A percentile compares a stretch with the other conserved stretches of the same genome.
Evolutionary conservation across 768 basidiomycete genomes (phyloP).

Genomic region (Leccinum longicurvipes): DNA sequence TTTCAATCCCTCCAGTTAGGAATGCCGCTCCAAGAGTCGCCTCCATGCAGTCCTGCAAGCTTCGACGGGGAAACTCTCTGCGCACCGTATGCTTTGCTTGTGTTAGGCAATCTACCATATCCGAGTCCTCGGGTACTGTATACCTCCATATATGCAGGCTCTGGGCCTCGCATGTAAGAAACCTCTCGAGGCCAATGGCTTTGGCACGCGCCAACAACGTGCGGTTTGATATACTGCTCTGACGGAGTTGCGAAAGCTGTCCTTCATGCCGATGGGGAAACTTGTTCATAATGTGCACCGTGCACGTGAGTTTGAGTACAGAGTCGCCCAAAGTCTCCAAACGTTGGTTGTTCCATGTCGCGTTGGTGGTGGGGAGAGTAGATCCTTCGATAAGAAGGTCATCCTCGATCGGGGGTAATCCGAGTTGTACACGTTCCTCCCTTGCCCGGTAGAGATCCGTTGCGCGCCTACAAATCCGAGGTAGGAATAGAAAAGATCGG

Average conservation of each 20-base stretch:
- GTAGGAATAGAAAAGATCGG: slow-evolving; percentile 54
- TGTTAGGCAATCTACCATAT: slow-evolving; percentile 29
- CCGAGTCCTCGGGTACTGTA: slow-evolving; percentile 37
- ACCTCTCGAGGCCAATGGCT: slow-evolving; percentile 58
- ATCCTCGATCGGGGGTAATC: slow-evolving; percentile 57
- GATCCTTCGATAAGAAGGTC: slow-evolving; percentile 68
- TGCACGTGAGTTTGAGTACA: slow-evolving; percentile 72
- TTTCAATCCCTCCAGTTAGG: slow-evolving; percentile 64
- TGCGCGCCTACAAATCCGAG: slow-evolving; percentile 63
- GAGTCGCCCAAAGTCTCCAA: slow-evolving; percentile 87
- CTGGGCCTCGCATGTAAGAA: slow-evolving; percentile 57
- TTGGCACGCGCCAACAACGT: slow-evolving; percentile 67
- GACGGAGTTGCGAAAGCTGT: slow-evolving; percentile 65
- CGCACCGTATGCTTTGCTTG: slow-evolving; percentile 30
- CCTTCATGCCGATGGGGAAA: slow-evolving; percentile 82
- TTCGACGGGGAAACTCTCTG: slow-evolving; percentile 59
- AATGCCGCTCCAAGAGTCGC: slow-evolving; percentile 78
- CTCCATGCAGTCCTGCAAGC: slow-evolving; percentile 88
- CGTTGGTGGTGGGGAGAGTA: slow-evolving; percentile 63
- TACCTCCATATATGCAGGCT: slow-evolving; percentile 60
- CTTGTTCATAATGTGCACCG: slow-evolving; percentile 73
- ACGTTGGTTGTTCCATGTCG: slow-evolving; percentile 77
- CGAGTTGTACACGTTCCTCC: slow-evolving; percentile 48
- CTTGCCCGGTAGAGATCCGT: slow-evolving; percentile 62
- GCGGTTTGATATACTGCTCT: slow-evolving; percentile 64